Percentiles rank a stretch among this genome's conserved stretches.
Evolutionary conservation across 2,329 filamentous ascomycete genomes (phyloP).

Genomic region (Bipolaris zeicola): DNA sequence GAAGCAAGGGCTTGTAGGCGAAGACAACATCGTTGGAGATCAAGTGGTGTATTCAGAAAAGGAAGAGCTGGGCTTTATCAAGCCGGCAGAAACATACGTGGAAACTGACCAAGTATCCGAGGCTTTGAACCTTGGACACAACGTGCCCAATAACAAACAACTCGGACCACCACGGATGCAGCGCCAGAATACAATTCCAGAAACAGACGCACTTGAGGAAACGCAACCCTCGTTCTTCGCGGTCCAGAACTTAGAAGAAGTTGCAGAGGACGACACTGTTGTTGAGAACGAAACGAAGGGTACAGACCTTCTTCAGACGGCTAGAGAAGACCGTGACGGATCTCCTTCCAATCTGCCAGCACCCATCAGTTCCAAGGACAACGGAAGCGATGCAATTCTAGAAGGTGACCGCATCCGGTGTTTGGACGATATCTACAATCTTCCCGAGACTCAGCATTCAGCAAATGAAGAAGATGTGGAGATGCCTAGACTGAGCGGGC

Average conservation of each 20-base stretch:
- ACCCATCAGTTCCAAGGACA: constrained; percentile 21
- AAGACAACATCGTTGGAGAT: constrained; percentile 9
- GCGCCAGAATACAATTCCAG: constrained; percentile 41
- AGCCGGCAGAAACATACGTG: constrained; percentile 14
- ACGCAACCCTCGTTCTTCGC: constrained; percentile 38
- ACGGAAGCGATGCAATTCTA: constrained; percentile 20
- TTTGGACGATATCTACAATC: constrained; percentile 45
- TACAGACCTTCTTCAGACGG: constrained; percentile 39
- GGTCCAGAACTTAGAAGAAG: constrained; percentile 1
- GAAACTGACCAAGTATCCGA: constrained; percentile 30
- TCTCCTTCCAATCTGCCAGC: constrained; percentile 25
- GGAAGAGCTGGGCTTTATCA: constrained; percentile 13
- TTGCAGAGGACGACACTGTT: neutral
- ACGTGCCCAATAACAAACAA: neutral
- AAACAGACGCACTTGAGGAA: constrained; percentile 44
- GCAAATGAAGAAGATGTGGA: constrained; percentile 41
- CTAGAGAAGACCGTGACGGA: constrained; percentile 46
- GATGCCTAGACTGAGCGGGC: constrained; percentile 40
- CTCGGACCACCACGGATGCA: constrained; percentile 18
- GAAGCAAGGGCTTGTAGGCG: constrained; percentile 14
- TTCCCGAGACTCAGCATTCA: constrained; percentile 42
- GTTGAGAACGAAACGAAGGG: constrained; percentile 23
- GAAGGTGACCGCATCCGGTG: constrained; percentile 27
- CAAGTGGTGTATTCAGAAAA: constrained; percentile 9
- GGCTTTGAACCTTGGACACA: constrained; percentile 13